These are phyloP conservation scores for Penicillium goetzii DNA, from an alignment of 495 filamentous ascomycete species.

Conservation along the genomic window DNA sequence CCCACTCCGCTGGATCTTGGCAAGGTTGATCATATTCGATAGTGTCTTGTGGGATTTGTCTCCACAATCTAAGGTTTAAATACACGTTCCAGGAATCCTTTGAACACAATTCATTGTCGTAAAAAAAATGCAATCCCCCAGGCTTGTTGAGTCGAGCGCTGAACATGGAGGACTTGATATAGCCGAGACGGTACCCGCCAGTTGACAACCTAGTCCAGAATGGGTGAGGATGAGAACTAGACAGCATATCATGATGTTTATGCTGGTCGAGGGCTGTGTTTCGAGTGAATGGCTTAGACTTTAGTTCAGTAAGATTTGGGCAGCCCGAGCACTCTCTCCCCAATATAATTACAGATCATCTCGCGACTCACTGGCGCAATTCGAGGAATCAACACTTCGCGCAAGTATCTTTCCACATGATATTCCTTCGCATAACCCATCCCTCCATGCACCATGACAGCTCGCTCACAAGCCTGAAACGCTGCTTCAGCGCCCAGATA, in stretches of 20 bases:
- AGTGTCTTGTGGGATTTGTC: not conserved
- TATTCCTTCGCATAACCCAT: constrained; percentile 82
- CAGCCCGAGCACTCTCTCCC: constrained; percentile 63
- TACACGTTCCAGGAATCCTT: not conserved
- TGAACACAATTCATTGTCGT: not conserved
- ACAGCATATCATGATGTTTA: not conserved
- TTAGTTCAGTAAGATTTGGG: constrained; percentile 50
- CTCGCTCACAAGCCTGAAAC: constrained; percentile 71
- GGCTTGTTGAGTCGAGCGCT: not conserved
- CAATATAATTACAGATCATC: constrained; percentile 79
- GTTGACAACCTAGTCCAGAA: no score
- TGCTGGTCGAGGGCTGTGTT: not conserved
- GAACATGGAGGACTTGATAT: not conserved
- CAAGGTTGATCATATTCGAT: not conserved
- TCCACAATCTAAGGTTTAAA: not conserved
- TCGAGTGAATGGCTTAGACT: not conserved
- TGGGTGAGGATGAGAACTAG: no score
- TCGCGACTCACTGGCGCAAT: constrained; percentile 76
- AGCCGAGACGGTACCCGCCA: not conserved
- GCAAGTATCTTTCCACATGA: constrained; percentile 75
- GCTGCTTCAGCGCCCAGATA: constrained; percentile 79
- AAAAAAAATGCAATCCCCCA: not conserved
- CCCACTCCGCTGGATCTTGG: constrained; percentile 1
- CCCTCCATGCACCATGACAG: constrained; percentile 67
- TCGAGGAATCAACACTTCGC: constrained; percentile 73